Base-by-base conservation (phyloP, 108 stramenopile genomes). In the Bacterosira constricta region DNA sequence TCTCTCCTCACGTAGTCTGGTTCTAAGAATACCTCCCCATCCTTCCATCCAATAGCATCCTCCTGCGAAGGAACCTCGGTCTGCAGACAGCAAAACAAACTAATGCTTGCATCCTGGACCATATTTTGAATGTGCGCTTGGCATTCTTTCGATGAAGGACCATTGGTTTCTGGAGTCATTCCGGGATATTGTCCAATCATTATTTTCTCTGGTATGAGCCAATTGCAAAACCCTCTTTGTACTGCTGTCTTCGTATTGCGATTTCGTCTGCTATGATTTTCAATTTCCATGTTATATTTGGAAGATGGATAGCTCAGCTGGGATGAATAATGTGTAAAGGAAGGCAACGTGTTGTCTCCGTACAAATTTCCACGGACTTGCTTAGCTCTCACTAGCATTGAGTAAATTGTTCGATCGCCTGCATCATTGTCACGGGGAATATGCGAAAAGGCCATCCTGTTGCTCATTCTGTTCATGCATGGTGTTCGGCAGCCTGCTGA, bases 161-260 rank as follows among this genome's bases (percentile, higher is more conserved):
- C 83, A 53, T 79, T 63, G 1, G 27, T 35, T 65, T 86, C 87
- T 0, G 87, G 87, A 31, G 77, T 84, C 66, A 70, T 72, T 25
- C 86, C 88, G 4, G 88, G 88, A 73, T 89, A 87, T 55, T 83
- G 84, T 9, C 88, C 88, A n/a, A 89, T 77, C 85, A 89, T 87
- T 37, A 89, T 61, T 64, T 23, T 55, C n/a, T 82, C 34, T 0
- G 88, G 88, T 54, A 89, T 54, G 12, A 89, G 66, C 88, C 88
- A 89, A 50, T 89, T 89, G 55, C 85, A 88, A 59, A 82, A 85
- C 12, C 87, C 87, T 53, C 87, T 39, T 36, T 29, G 39, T 21
- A 67, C 60, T 36, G 30, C 13, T 4, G 17, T 45, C 2, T 29
- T 67, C 11, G 20, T 61, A 23, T 52, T 34, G 31, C 41, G 38